Evolutionary conservation across 1,139 yeast genomes (phyloP), one percentile per base, ranked within the genome.

Genomic region (Yamadazyma taylorii): DNA sequence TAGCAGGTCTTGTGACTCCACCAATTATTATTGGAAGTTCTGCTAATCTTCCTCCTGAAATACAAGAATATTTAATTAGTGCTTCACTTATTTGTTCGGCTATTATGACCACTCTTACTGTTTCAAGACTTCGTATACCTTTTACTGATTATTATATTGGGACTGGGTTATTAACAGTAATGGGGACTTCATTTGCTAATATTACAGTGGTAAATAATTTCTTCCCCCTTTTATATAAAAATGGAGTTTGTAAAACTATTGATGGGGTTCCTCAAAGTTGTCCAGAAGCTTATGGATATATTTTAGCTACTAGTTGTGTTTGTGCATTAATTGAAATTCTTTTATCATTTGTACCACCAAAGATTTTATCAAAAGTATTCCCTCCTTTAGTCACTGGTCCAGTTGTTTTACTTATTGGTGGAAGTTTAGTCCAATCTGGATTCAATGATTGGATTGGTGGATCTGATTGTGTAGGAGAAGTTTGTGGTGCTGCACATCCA

Each of bases 331-430:
- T 86, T 16, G 94, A 86, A 66, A 69, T 87, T 28, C 49, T 70
- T 7, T 58, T 85, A 38, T 81, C 94, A 1, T 86, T 87, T 56
- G 60, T 82, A 46, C 95, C 96, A 9, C 78, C 95, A 3, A 71
- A 66, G 38, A 48, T 70, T 15, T 69, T 87, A 48, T 85, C 82
- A 56, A 78, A 69, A 46, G 56, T 85, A 31, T 87, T 87, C 66
- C 96, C 96, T 17, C 86, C 92, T 24, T 65, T 85, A 34, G 96
- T 87, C 42, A 86, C 95, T 17, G 96, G 96, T 37, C 92, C 95
- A 3, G 95, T 87, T 36, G 94, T 87, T 22, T 60, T 86, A 43
- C 71, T 87, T 32, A 86, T 87, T 54, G 96, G 95, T 48, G 69
- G 79, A 33, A 63, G 72, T 23, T 71, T 87, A 51, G 71, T 86